These are phyloP conservation scores for Periconia sp. DNA, from an alignment of 2,329 filamentous ascomycete species.

Conservation along the genomic window DNA sequence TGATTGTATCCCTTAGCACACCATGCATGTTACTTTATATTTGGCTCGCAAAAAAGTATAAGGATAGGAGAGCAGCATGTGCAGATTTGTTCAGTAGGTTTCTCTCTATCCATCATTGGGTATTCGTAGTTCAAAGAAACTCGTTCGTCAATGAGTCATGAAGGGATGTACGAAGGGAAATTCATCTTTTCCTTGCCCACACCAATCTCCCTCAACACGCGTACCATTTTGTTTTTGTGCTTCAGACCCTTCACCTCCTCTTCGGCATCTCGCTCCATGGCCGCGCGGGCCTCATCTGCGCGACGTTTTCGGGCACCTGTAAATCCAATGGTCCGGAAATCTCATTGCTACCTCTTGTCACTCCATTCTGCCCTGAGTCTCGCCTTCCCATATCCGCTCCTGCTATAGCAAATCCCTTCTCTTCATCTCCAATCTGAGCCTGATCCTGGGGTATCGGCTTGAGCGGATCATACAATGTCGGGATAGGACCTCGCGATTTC, in stretches of 20 bases:
- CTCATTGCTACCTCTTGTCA: slow-evolving; percentile 13
- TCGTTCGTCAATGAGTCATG: too few relatives aligned
- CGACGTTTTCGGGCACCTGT: slow-evolving; percentile 20
- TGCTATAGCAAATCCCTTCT: slow-evolving; percentile 13
- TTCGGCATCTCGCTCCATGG: slow-evolving; percentile 36
- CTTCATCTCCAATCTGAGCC: slow-evolving; percentile 15
- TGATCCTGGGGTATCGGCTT: slow-evolving; percentile 13
- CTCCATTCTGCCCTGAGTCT: slow-evolving; percentile 23
- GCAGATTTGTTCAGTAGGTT: too few relatives aligned
- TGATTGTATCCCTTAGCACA: too few relatives aligned
- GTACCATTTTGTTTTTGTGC: too few relatives aligned
- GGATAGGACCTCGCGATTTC: slow-evolving; percentile 18
- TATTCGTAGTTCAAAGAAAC: too few relatives aligned
- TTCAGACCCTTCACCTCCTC: slow-evolving; percentile 5
- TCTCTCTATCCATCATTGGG: too few relatives aligned
- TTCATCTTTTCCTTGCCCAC: too few relatives aligned
- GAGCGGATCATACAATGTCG: slow-evolving; percentile 31
- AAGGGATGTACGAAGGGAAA: too few relatives aligned
- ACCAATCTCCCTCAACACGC: too few relatives aligned
- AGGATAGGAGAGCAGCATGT: too few relatives aligned
- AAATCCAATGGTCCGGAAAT: slow-evolving; percentile 25
- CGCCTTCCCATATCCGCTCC: slow-evolving; percentile 17
- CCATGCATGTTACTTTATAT: too few relatives aligned
- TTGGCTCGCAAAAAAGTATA: too few relatives aligned
- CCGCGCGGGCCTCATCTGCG: slow-evolving; percentile 27